Evolutionary conservation across 305 asterid genomes (phyloP).

Genomic region (Fraxinus ornus): DNA sequence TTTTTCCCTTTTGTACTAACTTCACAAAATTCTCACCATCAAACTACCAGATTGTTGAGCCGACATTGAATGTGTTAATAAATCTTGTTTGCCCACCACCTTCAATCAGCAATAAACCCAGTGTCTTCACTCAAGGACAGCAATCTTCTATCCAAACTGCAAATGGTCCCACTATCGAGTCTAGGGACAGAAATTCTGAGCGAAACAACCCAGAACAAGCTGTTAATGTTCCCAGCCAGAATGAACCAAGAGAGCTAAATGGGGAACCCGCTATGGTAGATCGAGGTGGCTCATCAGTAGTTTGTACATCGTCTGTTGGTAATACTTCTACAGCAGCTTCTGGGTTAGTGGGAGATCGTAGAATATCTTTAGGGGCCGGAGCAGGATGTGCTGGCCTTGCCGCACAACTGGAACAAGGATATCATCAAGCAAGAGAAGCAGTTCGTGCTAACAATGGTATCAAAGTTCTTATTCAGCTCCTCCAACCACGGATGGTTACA

Average conservation of each 20-base stretch:
- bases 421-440: conserved; percentile 93
- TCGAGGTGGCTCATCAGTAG: conserved; percentile 48
- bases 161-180: conserved; percentile 37
- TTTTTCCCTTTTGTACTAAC: neutral
- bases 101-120: conserved; percentile 90
- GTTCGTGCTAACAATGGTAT: conserved; percentile 97
- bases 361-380: conserved; percentile 87
- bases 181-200: conserved; percentile 29
- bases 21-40: conserved; percentile 5
- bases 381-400: conserved; percentile 98
- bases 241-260: conserved; percentile 64
- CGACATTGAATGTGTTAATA: conserved; percentile 81
- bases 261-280: conserved; percentile 67
- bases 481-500: conserved; percentile 87
- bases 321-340: conserved; percentile 60
- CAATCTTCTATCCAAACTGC: conserved; percentile 56
- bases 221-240: conserved; percentile 42
- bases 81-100: conserved; percentile 99
- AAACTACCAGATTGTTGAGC: conserved; percentile 74
- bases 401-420: conserved; percentile 96
- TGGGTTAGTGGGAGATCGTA: conserved; percentile 95
- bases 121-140: conserved; percentile 62
- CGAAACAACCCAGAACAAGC: conserved; percentile 49
- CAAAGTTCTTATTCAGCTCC: conserved; percentile 96
- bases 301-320: conserved; percentile 40